Evolutionary conservation across 2,329 filamentous ascomycete species (phyloP), one percentile per base, ranked within the genome.

Genomic region (Dothistroma septosporum): DNA sequence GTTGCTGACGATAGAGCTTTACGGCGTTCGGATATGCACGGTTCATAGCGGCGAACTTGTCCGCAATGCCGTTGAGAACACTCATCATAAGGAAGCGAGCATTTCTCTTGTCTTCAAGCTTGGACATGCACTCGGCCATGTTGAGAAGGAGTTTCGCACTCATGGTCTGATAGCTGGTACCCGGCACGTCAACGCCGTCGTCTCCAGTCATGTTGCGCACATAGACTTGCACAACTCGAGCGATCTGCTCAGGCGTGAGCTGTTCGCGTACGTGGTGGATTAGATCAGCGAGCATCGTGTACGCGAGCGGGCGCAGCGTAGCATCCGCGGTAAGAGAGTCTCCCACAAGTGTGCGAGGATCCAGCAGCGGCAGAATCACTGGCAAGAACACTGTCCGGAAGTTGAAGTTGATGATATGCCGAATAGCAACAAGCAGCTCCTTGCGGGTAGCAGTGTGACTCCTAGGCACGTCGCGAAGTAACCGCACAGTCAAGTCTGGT

Each of bases 151-250:
- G 81, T 75, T 97, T 99, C 0, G 94, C 95, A 69, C 94, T 97
- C 94, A 99, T 99, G 0, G 94, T 99, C 76, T 99, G 95, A 73
- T 99, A 99, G 75, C 93, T 99, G 0, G 95, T 97, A 9, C 95
- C 95, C 0, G 94, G 95, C 7, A 74, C 67, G 44, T 73, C 70
- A 9, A 72, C 67, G 19, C 70, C 69, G 64, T 96, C 96, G 65
- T 91, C 91, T 74, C 97, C 94, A 71, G 96, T 92, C 22, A 99
- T 80, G 70, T 97, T 97, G 72, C 89, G 91, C 1, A 95, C 97
- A 76, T 99, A 99, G 4, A 99, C 94, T 73, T 96, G 91, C 10
- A 99, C 92, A 0, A 95, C 97, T 72, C 92, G 90, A 52, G 92
- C 87, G 64, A 99, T 99, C 77, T 97, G 94, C 67, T 93, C 89